These are phyloP conservation scores for Magnusiomyces paraingens DNA, from an alignment of 1,139 yeast genomes.

Conservation along the genomic window DNA sequence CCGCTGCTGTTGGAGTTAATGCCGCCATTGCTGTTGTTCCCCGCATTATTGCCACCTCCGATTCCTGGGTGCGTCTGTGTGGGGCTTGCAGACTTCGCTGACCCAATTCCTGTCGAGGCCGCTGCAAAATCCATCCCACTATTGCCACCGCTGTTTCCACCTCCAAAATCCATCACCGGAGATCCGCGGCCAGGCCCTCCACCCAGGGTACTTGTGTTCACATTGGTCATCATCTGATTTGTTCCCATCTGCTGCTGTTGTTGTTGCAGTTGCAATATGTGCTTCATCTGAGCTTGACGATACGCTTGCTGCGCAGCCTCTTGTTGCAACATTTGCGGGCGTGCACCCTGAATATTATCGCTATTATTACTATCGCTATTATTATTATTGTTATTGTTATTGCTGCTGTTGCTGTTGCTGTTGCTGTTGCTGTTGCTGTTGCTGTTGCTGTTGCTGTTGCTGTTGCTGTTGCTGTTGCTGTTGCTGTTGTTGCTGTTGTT, in stretches of 20 bases:
- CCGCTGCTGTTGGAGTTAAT: conserved; percentile 1
- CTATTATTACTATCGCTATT: conserved; percentile 16
- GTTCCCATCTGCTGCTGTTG: not conserved
- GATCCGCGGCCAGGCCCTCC: too few species aligned
- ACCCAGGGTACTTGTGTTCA: too few species aligned
- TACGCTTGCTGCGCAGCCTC: conserved; percentile 14
- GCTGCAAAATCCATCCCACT: too few species aligned
- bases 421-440: conserved; percentile 5
- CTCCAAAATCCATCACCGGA: too few species aligned
- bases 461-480: conserved; percentile 13
- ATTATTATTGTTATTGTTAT: conserved; percentile 18
- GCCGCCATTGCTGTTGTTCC: not conserved
- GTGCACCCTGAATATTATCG: conserved; percentile 16
- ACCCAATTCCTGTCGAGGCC: too few species aligned
- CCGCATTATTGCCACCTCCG: not conserved
- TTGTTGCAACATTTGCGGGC: conserved; percentile 19
- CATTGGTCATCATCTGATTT: too few species aligned
- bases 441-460: conserved; percentile 10
- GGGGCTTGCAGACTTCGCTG: too few species aligned
- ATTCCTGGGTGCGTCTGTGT: too few species aligned
- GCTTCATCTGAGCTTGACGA: conserved; percentile 8
- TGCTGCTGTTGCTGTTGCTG: conserved; percentile 23
- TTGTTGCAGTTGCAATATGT: conserved; percentile 7
- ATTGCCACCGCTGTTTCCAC: too few species aligned
- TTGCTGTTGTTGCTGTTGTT: not conserved